phyloP scores from a whole-genome alignment of 331 rosid genomes.

The Acacia concinna region DNA sequence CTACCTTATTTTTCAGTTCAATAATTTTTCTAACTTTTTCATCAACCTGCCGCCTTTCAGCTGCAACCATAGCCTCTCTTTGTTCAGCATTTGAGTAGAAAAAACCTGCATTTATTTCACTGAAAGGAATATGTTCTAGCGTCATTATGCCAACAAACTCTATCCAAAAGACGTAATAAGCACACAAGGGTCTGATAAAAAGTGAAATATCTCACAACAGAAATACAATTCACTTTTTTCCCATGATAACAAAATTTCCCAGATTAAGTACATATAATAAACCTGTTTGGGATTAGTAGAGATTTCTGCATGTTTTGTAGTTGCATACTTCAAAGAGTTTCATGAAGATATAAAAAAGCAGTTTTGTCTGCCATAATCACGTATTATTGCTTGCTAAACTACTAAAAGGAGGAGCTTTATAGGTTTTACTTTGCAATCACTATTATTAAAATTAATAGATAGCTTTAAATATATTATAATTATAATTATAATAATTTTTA shows the following conservation, averaged over 20 bases:
- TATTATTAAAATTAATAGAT: background rate
- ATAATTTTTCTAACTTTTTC: conserved; percentile 83
- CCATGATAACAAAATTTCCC: background rate
- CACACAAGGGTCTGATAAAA: background rate
- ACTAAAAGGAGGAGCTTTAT: background rate
- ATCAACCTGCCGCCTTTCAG: conserved; percentile 94
- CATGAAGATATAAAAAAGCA: background rate
- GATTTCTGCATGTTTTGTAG: background rate
- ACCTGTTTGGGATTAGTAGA: background rate
- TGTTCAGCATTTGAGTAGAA: conserved; percentile 98
- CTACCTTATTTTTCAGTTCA: conserved; percentile 86
- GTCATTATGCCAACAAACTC: conserved; percentile 20
- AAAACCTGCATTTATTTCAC: conserved; percentile 96
- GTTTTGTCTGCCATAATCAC: background rate
- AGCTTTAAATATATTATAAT: background rate
- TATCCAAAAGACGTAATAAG: background rate
- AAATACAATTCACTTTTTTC: background rate
- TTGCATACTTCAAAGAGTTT: background rate
- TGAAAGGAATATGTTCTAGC: conserved; percentile 41
- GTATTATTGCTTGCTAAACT: background rate
- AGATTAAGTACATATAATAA: background rate
- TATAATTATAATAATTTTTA: background rate
- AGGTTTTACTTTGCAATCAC: background rate
- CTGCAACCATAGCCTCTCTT: conserved; percentile 93
- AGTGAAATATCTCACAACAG: background rate